Base-by-base conservation (phyloP, 805 yeast species). In the Wickerhamomyces pijperi region DNA sequence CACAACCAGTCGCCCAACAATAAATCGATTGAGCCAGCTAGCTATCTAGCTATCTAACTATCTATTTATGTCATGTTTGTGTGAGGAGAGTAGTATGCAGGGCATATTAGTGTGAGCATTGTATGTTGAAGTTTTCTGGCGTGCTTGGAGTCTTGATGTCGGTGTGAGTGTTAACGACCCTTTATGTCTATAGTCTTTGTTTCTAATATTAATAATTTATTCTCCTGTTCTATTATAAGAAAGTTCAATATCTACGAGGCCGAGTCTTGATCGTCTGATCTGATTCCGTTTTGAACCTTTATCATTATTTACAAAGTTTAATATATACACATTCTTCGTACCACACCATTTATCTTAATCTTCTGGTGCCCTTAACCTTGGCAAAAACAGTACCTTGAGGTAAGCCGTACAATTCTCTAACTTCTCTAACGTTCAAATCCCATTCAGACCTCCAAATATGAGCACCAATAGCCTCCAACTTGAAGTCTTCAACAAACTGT, bases 401-500 rank as follows among this genome's bases (percentile, higher is more conserved):
- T 44, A 90, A 67, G 4, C 86, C 90, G 55, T 82, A 84, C 54
- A 70, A 59, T 46, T 68, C 72, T 59, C 97, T 77, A 20, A 88
- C 79, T 3, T 55, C 57, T 23, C 69, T 70, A 34, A 84, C 82
- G 49, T 79, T 74, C 50, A 83, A 64, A 60, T 92, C 97, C 76
- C 81, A 90, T 33, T 61, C 65, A 48, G 80, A 76, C 69, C 97
- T 78, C 90, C 94, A 90, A 35, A 85, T 69, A 57, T 86, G 94
- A 2, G 94, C 96, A 20, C 97, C 97, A 36, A 88, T 76, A 1
- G 97, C 76, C n/a, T 65, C 63, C 48, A 92, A 69, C 4, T 65
- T 56, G 58, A 82, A 56, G 3, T 59, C 45, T 3, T 60, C 65
- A 14, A 68, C 82, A 58, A 86, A 88, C 6, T 54, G 50, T 56